Base-by-base conservation (phyloP, 176 grass and related monocot species). In the Oryza meyeriana region DNA sequence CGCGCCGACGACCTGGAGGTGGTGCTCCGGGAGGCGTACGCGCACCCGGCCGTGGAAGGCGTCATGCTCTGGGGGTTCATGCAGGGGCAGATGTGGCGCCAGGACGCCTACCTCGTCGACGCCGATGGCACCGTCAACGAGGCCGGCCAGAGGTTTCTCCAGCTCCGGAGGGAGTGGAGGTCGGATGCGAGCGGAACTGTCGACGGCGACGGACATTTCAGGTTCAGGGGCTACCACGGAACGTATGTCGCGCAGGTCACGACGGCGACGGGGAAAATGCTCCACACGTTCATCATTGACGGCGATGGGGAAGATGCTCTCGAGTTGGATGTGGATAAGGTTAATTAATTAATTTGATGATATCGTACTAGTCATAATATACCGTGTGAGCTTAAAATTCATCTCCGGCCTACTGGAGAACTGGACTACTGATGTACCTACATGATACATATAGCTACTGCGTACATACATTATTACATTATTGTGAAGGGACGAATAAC, bases 1-100 rank as follows among this genome's bases (percentile, higher is more conserved):
- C 86, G 92, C 39, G 87, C 87, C n/a, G 68, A 87, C 31, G 92
- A 92, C 84, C 84, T 94, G 44, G 92, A 94, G 89, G 80, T 85
- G 4, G 68, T 89, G 50, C 81, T 94, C 25, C 80, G 92, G 22
- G 92, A 94, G 87, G 89, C 77, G 65, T 91, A 55, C 81, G 92
- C 92, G 31, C 89, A 94, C 77, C 81, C 86, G 18, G 86, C 87
- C 0, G 89, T 94, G 6, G 18, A 92, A 41, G 92, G 92, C 29
- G 2, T 91, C 38, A 27, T 94, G 80, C 5, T 91, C 35, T 91
- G 92, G 92, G 92, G 89, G 0, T 91, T 94, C 77, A 75, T 90
- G 92, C 61, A 94, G 78, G 81, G 85, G 0, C 72, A 77, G 64
- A 86, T 91, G 92, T 86, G 80, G 70, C 72, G 86, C 4, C 29